These are phyloP conservation scores for Aspergillus neoniger DNA, from an alignment of 2,329 filamentous ascomycete species.

Conservation along the genomic window DNA sequence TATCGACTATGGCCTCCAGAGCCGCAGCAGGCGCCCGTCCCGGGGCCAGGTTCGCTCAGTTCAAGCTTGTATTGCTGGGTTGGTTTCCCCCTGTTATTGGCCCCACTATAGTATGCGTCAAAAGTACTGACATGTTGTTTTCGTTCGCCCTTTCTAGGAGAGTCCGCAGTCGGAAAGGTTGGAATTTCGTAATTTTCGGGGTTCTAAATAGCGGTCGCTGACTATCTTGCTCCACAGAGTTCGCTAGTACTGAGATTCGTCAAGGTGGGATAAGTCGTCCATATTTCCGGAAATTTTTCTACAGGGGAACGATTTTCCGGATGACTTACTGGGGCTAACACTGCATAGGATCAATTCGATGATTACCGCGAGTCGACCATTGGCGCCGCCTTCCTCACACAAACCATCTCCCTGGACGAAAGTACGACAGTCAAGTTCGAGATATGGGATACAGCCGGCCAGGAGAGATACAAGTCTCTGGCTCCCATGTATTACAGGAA, in stretches of 20 bases:
- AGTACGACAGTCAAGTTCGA: conserved; percentile 99
- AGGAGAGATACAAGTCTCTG: conserved; percentile 98
- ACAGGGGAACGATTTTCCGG: not conserved
- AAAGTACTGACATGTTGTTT: conserved; percentile 21
- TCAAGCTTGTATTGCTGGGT: conserved; percentile 98
- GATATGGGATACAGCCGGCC: conserved; percentile 98
- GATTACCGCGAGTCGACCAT: conserved; percentile 97
- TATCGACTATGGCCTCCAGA: conserved; percentile 76
- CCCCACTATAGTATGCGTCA: conserved; percentile 8
- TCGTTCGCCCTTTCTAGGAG: conserved; percentile 61
- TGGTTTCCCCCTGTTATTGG: conserved; percentile 40
- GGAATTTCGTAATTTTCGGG: conserved; percentile 18
- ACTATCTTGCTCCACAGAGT: conserved; percentile 63
- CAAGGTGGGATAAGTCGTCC: conserved; percentile 66
- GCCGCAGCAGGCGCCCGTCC: conserved; percentile 69
- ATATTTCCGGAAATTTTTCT: not conserved
- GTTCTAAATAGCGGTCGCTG: conserved; percentile 26
- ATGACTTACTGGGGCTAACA: conserved; percentile 7
- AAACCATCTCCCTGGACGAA: conserved; percentile 97
- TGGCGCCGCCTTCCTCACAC: conserved; percentile 96
- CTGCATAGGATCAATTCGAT: conserved; percentile 90
- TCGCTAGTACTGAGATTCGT: conserved; percentile 97
- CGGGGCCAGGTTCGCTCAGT: conserved; percentile 89
- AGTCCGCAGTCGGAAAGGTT: conserved; percentile 99
- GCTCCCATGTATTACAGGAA: conserved; percentile 99